phyloP scores from a whole-genome alignment of 768 basidiomycete genomes.

The Agaricus sinodeliciosus region DNA sequence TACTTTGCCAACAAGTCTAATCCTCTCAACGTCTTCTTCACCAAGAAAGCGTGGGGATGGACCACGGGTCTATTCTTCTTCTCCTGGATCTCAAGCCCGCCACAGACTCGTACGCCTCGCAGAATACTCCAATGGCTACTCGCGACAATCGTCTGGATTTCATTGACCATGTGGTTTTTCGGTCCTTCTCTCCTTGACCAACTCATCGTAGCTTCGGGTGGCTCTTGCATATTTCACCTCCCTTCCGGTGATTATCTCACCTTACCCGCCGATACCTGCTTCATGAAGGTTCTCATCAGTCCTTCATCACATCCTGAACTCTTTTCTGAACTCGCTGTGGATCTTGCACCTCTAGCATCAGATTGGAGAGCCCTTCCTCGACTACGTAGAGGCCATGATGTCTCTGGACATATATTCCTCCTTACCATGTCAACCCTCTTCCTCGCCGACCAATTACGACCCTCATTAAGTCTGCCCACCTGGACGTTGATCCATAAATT shows the following conservation, averaged over 20 bases:
- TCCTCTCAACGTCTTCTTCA: slow-evolving; percentile 76
- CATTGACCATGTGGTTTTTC: slow-evolving; percentile 85
- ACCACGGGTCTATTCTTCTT: slow-evolving; percentile 62
- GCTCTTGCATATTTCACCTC: slow-evolving; percentile 64
- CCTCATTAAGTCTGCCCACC: slow-evolving; percentile 32
- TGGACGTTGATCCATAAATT: slow-evolving; percentile 40
- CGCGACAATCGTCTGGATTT: slow-evolving; percentile 63
- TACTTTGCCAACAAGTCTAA: slow-evolving; percentile 83
- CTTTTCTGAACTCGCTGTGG: slow-evolving; percentile 31
- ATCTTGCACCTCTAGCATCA: slow-evolving; percentile 20
- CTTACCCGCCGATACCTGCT: slow-evolving; percentile 56
- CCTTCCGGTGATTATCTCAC: slow-evolving; percentile 47
- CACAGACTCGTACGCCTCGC: slow-evolving; percentile 28
- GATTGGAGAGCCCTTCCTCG: slow-evolving; percentile 50
- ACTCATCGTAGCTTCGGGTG: slow-evolving; percentile 59
- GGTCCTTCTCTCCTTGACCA: slow-evolving; percentile 74
- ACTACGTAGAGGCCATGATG: slow-evolving; percentile 79
- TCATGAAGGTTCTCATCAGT: slow-evolving; percentile 41
- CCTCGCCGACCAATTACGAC: slow-evolving; percentile 66
- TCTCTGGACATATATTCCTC: slow-evolving; percentile 91
- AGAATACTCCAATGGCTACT: slow-evolving; percentile 48
- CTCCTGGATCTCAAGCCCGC: slow-evolving; percentile 52
- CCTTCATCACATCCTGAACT: slow-evolving; percentile 56
- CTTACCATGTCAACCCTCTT: slow-evolving; percentile 76
- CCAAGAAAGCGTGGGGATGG: slow-evolving; percentile 92